These are phyloP conservation scores for Dovyalis caffra DNA, from an alignment of 345 rosid genomes.

Conservation along the genomic window DNA sequence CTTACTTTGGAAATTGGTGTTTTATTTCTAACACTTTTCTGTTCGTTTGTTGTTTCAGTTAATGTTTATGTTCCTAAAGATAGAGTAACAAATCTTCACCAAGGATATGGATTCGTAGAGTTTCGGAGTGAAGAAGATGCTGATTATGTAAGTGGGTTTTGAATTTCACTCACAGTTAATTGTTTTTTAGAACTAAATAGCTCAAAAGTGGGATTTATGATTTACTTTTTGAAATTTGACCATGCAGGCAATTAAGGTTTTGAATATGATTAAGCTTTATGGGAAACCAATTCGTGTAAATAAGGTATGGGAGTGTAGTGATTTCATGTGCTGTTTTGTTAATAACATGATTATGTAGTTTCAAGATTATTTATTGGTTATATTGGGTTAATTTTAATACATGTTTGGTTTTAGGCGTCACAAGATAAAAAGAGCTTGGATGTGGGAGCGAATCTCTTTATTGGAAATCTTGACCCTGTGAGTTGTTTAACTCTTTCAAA, in stretches of 20 bases:
- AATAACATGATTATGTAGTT: not conserved
- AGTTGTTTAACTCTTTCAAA: slow-evolving; percentile 27
- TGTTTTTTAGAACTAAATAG: too few relatives aligned
- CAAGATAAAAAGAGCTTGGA: slow-evolving; percentile 99
- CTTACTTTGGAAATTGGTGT: too few relatives aligned
- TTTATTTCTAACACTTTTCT: not conserved
- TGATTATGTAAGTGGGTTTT: slow-evolving; percentile 63
- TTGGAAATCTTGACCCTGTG: slow-evolving; percentile 96
- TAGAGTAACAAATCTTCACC: slow-evolving; percentile 95
- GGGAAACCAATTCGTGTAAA: slow-evolving; percentile 97
- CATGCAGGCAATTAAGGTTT: slow-evolving; percentile 87
- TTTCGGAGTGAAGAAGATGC: slow-evolving; percentile 97
- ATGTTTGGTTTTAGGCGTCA: slow-evolving; percentile 59
- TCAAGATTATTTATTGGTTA: not conserved
- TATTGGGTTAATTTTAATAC: too few relatives aligned
- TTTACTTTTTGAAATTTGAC: not conserved
- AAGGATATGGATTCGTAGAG: slow-evolving; percentile 88
- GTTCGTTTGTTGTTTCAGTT: slow-evolving; percentile 39
- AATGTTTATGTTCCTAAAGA: slow-evolving; percentile 97
- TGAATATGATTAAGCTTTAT: slow-evolving; percentile 93
- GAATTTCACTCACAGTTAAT: not conserved
- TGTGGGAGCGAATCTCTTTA: slow-evolving; percentile 97
- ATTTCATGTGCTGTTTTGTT: not conserved
- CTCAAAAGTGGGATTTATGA: not conserved
- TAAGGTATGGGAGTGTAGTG: slow-evolving; percentile 49